Percentiles rank a stretch among this genome's conserved stretches.
These are phyloP conservation scores for Penicillium pulvis DNA, from an alignment of 495 filamentous ascomycete species.

Conservation along the genomic window DNA sequence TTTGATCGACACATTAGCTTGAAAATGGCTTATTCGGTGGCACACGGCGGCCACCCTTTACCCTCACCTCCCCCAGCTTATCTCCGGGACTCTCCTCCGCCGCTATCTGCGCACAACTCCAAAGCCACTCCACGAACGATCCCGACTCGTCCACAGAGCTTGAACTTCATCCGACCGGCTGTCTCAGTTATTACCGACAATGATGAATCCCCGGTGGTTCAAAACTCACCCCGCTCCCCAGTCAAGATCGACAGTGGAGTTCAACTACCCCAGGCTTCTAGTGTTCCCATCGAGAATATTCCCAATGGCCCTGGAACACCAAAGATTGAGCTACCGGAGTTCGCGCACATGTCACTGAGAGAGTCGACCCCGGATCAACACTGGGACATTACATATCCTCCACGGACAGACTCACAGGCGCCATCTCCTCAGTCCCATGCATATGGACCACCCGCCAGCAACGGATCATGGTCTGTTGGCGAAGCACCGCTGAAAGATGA, in stretches of 20 bases:
- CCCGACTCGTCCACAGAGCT: constrained; percentile 21
- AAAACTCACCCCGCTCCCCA: constrained; percentile 42
- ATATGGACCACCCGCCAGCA: constrained; percentile 39
- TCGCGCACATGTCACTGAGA: constrained; percentile 37
- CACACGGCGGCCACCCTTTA: constrained; percentile 34
- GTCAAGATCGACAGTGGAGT: constrained; percentile 42
- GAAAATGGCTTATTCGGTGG: constrained; percentile 36
- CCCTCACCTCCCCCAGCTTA: constrained; percentile 48
- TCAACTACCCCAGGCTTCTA: constrained; percentile 36
- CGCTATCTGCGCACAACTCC: constrained; percentile 29
- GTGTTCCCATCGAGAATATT: constrained; percentile 33
- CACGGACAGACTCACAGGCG: constrained; percentile 38
- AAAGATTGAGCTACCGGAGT: constrained; percentile 26
- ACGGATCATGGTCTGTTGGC: constrained; percentile 44
- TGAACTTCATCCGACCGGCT: constrained; percentile 34
- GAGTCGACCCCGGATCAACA: constrained; percentile 40
- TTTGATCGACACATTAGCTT: neutral
- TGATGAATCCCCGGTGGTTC: constrained; percentile 28
- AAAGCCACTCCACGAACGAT: constrained; percentile 24
- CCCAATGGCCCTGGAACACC: constrained; percentile 28
- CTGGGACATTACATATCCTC: constrained; percentile 45
- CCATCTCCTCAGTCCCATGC: constrained; percentile 17
- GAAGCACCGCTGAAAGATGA: constrained; percentile 34
- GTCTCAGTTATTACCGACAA: constrained; percentile 12
- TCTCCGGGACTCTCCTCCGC: constrained; percentile 44